phyloP scores from a whole-genome alignment of 2,329 filamentous ascomycete species.

The Geoglossum cookeanum region DNA sequence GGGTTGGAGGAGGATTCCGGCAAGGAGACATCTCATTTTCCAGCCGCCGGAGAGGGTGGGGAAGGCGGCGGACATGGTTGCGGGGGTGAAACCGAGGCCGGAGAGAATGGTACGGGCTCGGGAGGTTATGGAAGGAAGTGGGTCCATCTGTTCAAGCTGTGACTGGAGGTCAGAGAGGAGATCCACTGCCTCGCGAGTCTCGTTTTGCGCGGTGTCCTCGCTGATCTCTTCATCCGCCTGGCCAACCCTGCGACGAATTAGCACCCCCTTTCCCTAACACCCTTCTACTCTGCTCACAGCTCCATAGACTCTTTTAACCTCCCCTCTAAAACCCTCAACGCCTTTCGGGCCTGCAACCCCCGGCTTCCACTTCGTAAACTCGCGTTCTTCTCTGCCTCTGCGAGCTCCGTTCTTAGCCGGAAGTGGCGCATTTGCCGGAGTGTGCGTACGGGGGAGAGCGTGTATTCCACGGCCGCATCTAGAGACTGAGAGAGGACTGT shows the following conservation, averaged over 20 bases:
- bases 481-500: conserved; percentile 39
- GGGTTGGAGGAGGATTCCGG: conserved; percentile 44
- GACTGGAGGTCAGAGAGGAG: conserved; percentile 50
- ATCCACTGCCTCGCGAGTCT: conserved; percentile 51
- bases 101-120: conserved; percentile 46
- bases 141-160: conserved; percentile 40
- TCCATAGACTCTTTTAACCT: conserved; percentile 37
- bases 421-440: conserved; percentile 43
- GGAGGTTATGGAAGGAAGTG: conserved; percentile 28
- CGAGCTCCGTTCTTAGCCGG: conserved; percentile 41
- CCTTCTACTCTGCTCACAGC: conserved; percentile 23
- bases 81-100: conserved; percentile 52
- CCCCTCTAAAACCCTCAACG: conserved; percentile 48
- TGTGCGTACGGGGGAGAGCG: conserved; percentile 37
- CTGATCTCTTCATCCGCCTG: conserved; percentile 38
- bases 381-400: conserved; percentile 54
- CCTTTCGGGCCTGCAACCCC: conserved; percentile 58
- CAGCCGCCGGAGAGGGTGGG: conserved; percentile 50
- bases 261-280: not conserved
- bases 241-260: not conserved
- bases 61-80: conserved; percentile 38
- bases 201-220: conserved; percentile 35
- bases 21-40: conserved; percentile 25
- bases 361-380: conserved; percentile 54
- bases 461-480: conserved; percentile 31